Evolutionary conservation across 2,329 filamentous ascomycete genomes (phyloP), one percentile per base, ranked within the genome.

Genomic region (Sporothrix brunneoviolacea): DNA sequence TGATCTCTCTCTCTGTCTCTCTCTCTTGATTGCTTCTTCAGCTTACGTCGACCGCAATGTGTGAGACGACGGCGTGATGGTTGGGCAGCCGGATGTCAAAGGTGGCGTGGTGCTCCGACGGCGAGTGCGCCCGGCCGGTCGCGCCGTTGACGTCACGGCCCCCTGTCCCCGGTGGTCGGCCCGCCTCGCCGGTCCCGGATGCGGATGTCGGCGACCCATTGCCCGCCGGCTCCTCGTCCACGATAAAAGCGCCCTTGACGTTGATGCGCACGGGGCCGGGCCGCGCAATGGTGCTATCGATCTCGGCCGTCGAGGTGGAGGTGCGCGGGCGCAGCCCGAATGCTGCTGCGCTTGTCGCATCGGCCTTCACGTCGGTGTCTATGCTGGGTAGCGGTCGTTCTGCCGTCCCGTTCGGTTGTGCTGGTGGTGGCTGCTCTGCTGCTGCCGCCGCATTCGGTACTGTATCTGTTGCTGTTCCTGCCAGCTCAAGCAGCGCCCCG

Each of bases 1-100:
- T 28, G 24, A 44, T 35, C 15, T 48, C 8, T 24, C n/a, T 37
- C n/a, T 21, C 8, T 22, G 27, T 28, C 13, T 13, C 2, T 22
- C 19, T 6, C 9, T 40, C 44, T 27, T 18, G 24, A n/a, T 8
- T 13, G 7, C 5, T 16, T 9, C 4, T 4, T 4, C 22, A 75
- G n/a, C 86, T 69, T 77, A 94, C 90, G 76, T 98, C 93, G 54
- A 96, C 85, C 48, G 93, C 93, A 60, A 98, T 88, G 73, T 98
- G 93, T 72, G 90, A 96, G 59, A 98, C 91, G 8, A 95, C 84
- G 10, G 87, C 86, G 12, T 88, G 95, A 69, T 98, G 93, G 68
- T 97, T 93, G 24, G 93, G 93, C 53, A 98, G 73, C n/a, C 93
- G 79, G 60, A 98, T 98, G 65, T 96, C 93, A 64, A 88, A 90